Conservation (phyloP, 208 protist species). For the Phytomonas serpens region DNA sequence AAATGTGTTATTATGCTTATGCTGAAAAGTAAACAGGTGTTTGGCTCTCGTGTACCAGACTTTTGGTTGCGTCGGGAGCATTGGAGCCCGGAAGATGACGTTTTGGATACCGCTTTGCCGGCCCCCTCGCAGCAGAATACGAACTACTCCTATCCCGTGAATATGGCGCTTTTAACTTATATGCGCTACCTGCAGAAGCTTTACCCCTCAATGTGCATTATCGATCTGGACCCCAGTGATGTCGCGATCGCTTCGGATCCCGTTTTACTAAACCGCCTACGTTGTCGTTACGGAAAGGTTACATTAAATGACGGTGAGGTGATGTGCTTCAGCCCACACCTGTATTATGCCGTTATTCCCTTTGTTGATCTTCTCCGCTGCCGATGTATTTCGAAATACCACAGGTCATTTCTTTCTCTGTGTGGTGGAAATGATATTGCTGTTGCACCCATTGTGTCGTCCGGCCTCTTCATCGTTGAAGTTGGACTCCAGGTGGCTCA, state of each 20-base stretch:
- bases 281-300: conserved; percentile 83
- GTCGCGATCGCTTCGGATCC: conserved; percentile 35
- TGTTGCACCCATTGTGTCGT: conserved; percentile 28
- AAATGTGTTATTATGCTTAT: conserved; percentile 62
- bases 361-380: conserved; percentile 38
- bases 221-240: conserved; percentile 69
- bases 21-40: conserved; percentile 72
- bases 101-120: conserved; percentile 60
- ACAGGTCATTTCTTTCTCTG: conserved; percentile 6
- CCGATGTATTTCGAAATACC: conserved; percentile 14
- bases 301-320: conserved; percentile 24
- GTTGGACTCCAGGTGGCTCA: conserved; percentile 82
- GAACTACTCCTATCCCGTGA: conserved; percentile 26
- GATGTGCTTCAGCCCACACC: conserved; percentile 45
- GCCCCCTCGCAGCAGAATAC: conserved; percentile 17
- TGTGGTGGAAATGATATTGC: conserved; percentile 12
- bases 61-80: conserved; percentile 54
- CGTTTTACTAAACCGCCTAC: conserved; percentile 59
- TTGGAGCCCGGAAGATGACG: conserved; percentile 54
- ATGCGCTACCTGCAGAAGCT: conserved; percentile 41
- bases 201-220: conserved; percentile 57
- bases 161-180: conserved; percentile 58
- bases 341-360: conserved; percentile 64
- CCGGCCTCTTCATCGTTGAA: conserved; percentile 73
- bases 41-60: conserved; percentile 73